A percentile compares a stretch with the other conserved stretches of the same genome.
These are phyloP conservation scores for Neurospora sp. DNA, from an alignment of 495 filamentous ascomycete species.

Conservation along the genomic window DNA sequence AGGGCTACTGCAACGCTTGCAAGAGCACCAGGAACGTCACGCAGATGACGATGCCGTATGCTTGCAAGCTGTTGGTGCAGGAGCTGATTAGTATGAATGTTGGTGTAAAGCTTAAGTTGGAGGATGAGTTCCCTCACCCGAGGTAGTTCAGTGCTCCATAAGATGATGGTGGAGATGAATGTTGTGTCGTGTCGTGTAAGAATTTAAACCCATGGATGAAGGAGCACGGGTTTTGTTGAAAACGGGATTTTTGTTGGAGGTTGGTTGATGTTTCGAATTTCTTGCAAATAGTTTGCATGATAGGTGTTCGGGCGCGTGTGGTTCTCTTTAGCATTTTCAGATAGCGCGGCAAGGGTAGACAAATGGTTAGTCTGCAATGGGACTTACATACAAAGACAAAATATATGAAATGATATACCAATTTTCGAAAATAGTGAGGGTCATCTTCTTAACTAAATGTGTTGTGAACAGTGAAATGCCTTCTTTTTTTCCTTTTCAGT, in stretches of 20 bases:
- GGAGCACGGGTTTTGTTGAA: neutral
- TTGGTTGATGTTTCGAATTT: neutral
- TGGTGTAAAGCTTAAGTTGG: conserved; percentile 69
- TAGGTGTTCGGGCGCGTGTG: neutral
- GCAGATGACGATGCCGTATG: conserved; percentile 96
- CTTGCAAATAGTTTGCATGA: neutral
- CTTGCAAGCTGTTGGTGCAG: conserved; percentile 93
- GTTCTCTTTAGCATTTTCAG: neutral
- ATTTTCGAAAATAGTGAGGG: too few relatives aligned
- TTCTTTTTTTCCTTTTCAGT: too few relatives aligned
- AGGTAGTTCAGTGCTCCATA: conserved; percentile 9
- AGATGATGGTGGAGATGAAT: neutral
- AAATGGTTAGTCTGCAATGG: neutral
- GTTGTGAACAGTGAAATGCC: too few relatives aligned
- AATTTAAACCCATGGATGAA: neutral
- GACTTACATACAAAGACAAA: neutral
- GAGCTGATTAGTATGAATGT: conserved; percentile 98
- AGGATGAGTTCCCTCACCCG: conserved; percentile 76
- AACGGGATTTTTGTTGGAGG: neutral
- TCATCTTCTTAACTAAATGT: neutral
- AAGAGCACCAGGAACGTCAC: conserved; percentile 68
- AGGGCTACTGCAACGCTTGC: conserved; percentile 87
- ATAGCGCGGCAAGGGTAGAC: neutral
- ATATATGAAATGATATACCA: neutral
- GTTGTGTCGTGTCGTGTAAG: neutral